Base-by-base conservation (phyloP, 495 filamentous ascomycete species). In the Coniosporium apollinis region DNA sequence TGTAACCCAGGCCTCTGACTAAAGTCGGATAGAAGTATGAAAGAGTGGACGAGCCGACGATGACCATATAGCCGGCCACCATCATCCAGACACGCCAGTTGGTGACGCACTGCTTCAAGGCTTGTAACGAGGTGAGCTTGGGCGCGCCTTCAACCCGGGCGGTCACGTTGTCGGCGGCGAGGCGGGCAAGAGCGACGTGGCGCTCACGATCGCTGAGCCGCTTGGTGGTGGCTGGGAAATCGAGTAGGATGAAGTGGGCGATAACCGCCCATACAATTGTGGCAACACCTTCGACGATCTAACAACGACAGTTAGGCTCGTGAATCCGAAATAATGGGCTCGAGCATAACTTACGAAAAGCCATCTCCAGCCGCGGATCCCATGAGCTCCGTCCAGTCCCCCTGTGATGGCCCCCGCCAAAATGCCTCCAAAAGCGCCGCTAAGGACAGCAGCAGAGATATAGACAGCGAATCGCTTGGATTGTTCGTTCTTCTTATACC, bases 21-120 rank as follows among this genome's bases (percentile, higher is more conserved):
- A 70, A 45, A 1, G 65, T 66, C 5, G 66, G 66, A 40, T 66
- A 66, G 48, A 69, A 71, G 37, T 70, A 70, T 4, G 58, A 54
- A 5, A 66, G 52, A 1, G 60, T 61, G 5, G 55, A 54, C 17
- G 57, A 57, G 15, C 64, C 62, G 29, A 45, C 42, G 34, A 48
- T 48, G 3, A 43, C 42, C 45, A 45, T 48, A 30, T 48, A 48
- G 7, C 45, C 45, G n/a, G 42, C 33, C n/a, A 44, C 34, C 3
- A 22, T 59, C 47, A 43, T 44, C 48, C 43, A 61, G 40, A 41
- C 49, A 37, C 44, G 46, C 56, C 37, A 61, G 40, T 38, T 55
- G 39, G 28, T 43, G 22, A 55, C 36, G 7, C 52, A 42, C 13
- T 54, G 53, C 22, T 38, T 36, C 4, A 61, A 37, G 0, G 57